Evolutionary conservation across 1,284 basidiomycete species (phyloP).

Genomic region (Tylopilus orsonianus): DNA sequence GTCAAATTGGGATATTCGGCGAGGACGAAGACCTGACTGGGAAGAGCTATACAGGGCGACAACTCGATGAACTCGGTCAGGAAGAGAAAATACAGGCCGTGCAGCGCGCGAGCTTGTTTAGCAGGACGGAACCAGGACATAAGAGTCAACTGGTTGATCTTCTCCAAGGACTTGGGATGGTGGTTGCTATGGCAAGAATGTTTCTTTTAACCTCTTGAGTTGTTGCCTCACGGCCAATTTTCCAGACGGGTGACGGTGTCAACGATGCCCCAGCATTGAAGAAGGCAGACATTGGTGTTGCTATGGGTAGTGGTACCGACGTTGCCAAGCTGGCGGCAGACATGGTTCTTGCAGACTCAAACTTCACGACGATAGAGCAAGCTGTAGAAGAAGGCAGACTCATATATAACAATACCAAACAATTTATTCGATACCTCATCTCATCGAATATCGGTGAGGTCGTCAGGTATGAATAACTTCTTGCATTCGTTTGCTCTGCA

Average conservation of each 20-base stretch:
- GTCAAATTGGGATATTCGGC: conserved; percentile 92
- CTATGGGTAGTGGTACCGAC: conserved; percentile 99
- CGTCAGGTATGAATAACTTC: conserved; percentile 57
- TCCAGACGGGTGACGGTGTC: conserved; percentile 89
- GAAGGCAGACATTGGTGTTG: conserved; percentile 96
- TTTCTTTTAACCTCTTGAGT: conserved; percentile 12
- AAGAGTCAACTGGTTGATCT: conserved; percentile 95
- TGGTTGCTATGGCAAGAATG: conserved; percentile 90
- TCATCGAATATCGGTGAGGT: conserved; percentile 99
- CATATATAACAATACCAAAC: conserved; percentile 99
- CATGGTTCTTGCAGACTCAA: conserved; percentile 90
- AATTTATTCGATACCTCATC: conserved; percentile 94
- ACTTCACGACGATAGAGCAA: conserved; percentile 90
- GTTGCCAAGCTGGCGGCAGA: conserved; percentile 98
- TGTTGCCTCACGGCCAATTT: conserved; percentile 12
- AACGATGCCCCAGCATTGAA: conserved; percentile 97
- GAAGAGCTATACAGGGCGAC: conserved; percentile 93
- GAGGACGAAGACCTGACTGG: conserved; percentile 81
- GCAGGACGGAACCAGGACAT: conserved; percentile 92
- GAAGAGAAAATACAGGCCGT: conserved; percentile 86
- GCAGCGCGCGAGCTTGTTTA: conserved; percentile 86
- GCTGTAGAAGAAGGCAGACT: conserved; percentile 96
- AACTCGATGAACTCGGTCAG: conserved; percentile 81
- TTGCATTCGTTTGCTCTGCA: not conserved
- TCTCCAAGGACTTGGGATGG: conserved; percentile 87